A percentile compares a stretch with the other conserved stretches of the same genome.
Evolutionary conservation across 371 early-diverging fungal species (phyloP).

Genomic region (Dichotomocladium elegans): DNA sequence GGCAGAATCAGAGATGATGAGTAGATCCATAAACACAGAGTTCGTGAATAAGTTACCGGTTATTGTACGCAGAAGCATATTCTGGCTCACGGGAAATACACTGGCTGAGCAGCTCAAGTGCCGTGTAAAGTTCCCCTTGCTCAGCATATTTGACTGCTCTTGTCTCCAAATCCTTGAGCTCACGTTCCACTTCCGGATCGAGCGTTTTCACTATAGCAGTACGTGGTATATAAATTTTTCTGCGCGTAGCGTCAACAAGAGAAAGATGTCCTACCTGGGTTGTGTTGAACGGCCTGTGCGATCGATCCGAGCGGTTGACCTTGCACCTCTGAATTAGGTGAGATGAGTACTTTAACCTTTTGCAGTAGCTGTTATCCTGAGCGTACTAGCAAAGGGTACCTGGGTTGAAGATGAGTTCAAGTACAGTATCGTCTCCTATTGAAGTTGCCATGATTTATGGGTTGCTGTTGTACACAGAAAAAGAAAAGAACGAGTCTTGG

Average conservation of each 20-base stretch:
- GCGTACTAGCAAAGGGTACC: constrained; percentile 11
- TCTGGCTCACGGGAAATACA: constrained; percentile 55
- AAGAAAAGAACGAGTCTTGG: not conserved
- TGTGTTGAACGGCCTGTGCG: not conserved
- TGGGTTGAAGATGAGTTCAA: constrained; percentile 47
- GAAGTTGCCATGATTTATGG: constrained; percentile 10
- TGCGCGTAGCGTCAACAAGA: not conserved
- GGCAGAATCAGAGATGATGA: not conserved
- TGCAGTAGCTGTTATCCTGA: not conserved
- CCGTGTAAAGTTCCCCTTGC: constrained; percentile 36
- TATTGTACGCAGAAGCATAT: constrained; percentile 85
- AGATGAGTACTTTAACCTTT: not conserved
- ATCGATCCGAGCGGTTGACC: constrained; percentile 9
- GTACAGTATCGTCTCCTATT: constrained; percentile 36
- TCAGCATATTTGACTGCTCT: constrained; percentile 48
- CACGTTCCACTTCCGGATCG: constrained; percentile 16
- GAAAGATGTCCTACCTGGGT: not conserved
- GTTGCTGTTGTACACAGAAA: not conserved
- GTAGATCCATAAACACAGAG: not conserved
- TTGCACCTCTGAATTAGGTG: constrained; percentile 21
- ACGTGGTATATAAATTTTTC: not conserved
- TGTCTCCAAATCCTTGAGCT: constrained; percentile 46
- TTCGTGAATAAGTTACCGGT: constrained; percentile 51
- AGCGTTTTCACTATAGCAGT: constrained; percentile 23
- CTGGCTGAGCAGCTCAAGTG: constrained; percentile 40